A percentile compares a stretch with the other conserved stretches of the same genome.
These are phyloP conservation scores for Eremothecium gossypii DNA, from an alignment of 1,139 yeast genomes.

Conservation along the genomic window DNA sequence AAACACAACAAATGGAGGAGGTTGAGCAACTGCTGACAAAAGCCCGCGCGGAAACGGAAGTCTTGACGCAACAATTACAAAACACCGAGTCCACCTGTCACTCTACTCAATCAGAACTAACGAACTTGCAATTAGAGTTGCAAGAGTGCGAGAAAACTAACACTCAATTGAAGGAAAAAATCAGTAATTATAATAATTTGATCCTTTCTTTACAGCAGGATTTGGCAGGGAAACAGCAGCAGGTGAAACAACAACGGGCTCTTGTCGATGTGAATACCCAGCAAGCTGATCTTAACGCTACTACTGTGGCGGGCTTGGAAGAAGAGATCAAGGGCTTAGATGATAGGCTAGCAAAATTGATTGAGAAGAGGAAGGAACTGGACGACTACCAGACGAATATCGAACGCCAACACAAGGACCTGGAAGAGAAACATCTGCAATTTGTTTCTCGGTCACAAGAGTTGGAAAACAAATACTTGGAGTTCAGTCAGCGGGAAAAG, in stretches of 20 bases:
- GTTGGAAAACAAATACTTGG: constrained; percentile 14
- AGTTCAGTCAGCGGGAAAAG: constrained; percentile 25
- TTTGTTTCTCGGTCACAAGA: constrained; percentile 27
- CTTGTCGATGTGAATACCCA: constrained; percentile 57
- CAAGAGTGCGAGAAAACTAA: constrained; percentile 64
- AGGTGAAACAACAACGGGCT: constrained; percentile 52
- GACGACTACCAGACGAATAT: constrained; percentile 32
- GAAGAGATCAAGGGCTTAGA: constrained; percentile 41
- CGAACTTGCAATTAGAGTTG: constrained; percentile 48
- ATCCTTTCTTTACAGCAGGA: constrained; percentile 49
- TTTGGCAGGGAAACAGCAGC: constrained; percentile 42
- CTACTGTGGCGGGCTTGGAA: constrained; percentile 36
- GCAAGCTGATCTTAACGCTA: constrained; percentile 54
- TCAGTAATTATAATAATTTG: constrained; percentile 60
- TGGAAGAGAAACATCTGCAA: constrained; percentile 31
- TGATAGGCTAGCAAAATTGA: constrained; percentile 22
- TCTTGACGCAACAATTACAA: constrained; percentile 65
- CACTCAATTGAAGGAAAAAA: constrained; percentile 53
- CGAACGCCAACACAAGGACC: constrained; percentile 32
- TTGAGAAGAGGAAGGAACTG: constrained; percentile 31
- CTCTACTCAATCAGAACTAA: constrained; percentile 59
- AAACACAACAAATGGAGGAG: constrained; percentile 63
- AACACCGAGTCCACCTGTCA: constrained; percentile 75
- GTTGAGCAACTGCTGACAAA: constrained; percentile 52
- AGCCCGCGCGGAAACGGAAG: constrained; percentile 62